phyloP scores from a whole-genome alignment of 2,329 filamentous ascomycete genomes.

The Venturia nashicola region DNA sequence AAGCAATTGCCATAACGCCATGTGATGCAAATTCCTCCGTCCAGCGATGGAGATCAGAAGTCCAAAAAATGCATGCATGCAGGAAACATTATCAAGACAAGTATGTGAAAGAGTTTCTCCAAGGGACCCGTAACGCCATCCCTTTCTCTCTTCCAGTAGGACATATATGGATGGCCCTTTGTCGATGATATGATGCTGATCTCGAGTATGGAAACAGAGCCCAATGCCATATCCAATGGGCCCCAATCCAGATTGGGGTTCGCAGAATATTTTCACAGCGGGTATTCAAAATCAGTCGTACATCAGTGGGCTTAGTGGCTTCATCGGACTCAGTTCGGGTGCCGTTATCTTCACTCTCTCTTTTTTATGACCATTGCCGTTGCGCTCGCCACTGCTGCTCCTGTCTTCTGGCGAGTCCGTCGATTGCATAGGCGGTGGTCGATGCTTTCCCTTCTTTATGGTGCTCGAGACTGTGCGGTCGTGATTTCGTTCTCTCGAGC shows the following conservation, averaged over 20 bases:
- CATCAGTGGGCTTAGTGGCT: conserved; percentile 8
- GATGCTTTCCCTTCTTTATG: not conserved
- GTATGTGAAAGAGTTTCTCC: not conserved
- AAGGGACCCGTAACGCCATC: not conserved
- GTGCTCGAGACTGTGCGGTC: not conserved
- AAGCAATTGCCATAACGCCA: not conserved
- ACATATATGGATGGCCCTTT: not conserved
- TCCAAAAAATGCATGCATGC: not conserved
- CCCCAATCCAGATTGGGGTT: not conserved
- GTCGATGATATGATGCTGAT: not conserved
- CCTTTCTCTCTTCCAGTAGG: not conserved
- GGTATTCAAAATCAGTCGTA: conserved; percentile 1
- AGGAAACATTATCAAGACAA: not conserved
- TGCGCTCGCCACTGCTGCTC: not conserved
- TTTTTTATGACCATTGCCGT: not conserved
- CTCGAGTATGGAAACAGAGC: not conserved
- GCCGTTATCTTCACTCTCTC: not conserved
- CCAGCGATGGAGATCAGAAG: not conserved
- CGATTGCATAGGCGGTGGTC: not conserved
- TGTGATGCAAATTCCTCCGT: not conserved
- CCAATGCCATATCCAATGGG: not conserved
- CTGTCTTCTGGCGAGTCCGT: not conserved
- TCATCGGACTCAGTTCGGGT: conserved; percentile 8
- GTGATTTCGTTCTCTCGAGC: not conserved
- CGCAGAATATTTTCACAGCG: not conserved